phyloP scores from a whole-genome alignment of 345 rosid genomes.

The Gossypium herbaceum region DNA sequence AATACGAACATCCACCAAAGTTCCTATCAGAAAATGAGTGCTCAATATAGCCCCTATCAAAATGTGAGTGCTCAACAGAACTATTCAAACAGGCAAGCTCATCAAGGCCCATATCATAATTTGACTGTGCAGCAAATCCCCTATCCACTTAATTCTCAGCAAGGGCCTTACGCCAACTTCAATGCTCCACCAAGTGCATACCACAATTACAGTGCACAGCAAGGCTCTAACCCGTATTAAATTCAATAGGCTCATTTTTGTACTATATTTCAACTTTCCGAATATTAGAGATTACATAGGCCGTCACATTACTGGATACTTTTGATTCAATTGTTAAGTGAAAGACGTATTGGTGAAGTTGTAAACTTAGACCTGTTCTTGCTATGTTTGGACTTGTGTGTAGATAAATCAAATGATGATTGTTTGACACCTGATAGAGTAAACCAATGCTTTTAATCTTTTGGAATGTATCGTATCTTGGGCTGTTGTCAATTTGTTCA shows the following conservation, averaged over 20 bases:
- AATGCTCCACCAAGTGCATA: constrained; percentile 9
- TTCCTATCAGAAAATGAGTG: constrained; percentile 16
- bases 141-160: constrained; percentile 19
- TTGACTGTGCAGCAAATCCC: constrained; percentile 18
- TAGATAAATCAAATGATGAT: neutral
- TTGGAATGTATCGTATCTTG: neutral
- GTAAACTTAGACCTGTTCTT: neutral
- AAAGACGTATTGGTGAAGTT: neutral
- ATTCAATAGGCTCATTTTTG: constrained; percentile 20
- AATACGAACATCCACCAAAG: constrained; percentile 12
- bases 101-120: constrained; percentile 22
- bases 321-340: neutral
- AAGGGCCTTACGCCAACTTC: constrained; percentile 2
- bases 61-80: constrained; percentile 13
- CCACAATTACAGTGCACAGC: constrained; percentile 18
- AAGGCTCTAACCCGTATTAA: constrained; percentile 34
- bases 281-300: constrained; percentile 6
- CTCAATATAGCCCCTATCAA: constrained; percentile 14
- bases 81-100: constrained; percentile 16
- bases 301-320: neutral
- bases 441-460: neutral
- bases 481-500: neutral
- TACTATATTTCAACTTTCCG: constrained; percentile 18
- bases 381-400: neutral
- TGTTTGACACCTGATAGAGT: neutral